These are phyloP conservation scores for Vitis hybrid DNA, from an alignment of 177 flowering plant genomes.

Conservation along the genomic window DNA sequence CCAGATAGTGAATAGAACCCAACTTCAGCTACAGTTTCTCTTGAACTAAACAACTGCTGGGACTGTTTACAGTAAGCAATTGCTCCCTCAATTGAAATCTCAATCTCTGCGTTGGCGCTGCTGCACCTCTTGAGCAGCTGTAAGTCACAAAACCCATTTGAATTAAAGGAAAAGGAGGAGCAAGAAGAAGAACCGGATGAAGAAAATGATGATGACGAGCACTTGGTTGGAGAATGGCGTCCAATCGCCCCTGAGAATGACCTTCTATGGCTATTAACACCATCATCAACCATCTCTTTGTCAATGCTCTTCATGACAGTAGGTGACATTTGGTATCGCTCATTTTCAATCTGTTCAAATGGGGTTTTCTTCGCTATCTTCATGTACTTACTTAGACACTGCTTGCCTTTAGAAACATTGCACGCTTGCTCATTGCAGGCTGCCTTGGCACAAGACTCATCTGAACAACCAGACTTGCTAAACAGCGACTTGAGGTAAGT, in stretches of 20 bases:
- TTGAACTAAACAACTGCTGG: slow-evolving; percentile 24
- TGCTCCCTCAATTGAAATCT: slow-evolving; percentile 49
- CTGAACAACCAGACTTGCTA: slow-evolving; percentile 51
- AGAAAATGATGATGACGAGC: slow-evolving; percentile 32
- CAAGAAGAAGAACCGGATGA: slow-evolving; percentile 47
- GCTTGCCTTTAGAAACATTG: slow-evolving; percentile 27
- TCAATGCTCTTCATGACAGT: slow-evolving; percentile 21
- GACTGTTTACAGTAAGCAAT: slow-evolving; percentile 63
- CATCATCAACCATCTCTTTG: slow-evolving; percentile 20
- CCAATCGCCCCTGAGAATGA: slow-evolving; percentile 53
- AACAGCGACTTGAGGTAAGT: slow-evolving; percentile 71
- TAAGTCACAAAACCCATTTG: slow-evolving; percentile 30
- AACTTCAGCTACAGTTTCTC: slow-evolving; percentile 13
- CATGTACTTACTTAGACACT: slow-evolving; percentile 38
- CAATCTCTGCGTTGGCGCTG: slow-evolving; percentile 41
- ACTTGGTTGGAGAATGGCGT: slow-evolving; percentile 27
- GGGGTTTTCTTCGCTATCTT: slow-evolving; percentile 42
- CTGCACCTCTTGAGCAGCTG: slow-evolving; percentile 41
- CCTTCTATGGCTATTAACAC: slow-evolving; percentile 33
- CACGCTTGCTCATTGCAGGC: slow-evolving; percentile 23
- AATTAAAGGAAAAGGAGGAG: slow-evolving; percentile 46
- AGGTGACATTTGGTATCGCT: slow-evolving; percentile 25
- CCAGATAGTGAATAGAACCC: slow-evolving; percentile 17
- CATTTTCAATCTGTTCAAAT: slow-evolving; percentile 38
- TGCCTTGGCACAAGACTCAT: slow-evolving; percentile 38